Base-by-base conservation (phyloP, 306 rosid species). In the Cucumis melo region DNA sequence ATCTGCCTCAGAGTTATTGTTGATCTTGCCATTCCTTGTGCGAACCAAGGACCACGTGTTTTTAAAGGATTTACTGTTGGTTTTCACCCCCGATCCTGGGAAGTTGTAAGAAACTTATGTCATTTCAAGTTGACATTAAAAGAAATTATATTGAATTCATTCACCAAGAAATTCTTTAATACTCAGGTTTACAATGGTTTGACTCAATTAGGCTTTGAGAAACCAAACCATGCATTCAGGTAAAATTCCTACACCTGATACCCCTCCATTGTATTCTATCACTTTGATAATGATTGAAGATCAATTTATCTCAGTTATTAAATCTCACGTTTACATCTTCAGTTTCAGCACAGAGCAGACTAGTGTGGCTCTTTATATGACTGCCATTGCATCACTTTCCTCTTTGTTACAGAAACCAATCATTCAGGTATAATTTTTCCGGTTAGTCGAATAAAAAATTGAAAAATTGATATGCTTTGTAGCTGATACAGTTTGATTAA, bases 21-120 rank as follows among this genome's bases (percentile, higher is more conserved):
- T 53, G 96, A 94, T 54, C 95, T 94, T 20, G 89, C 97, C 73
- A 83, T 94, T 77, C 84, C 84, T 42, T 94, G 99, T 68, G 92
- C 85, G 84, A 80, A 84, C 63, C 87, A 92, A 46, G 95, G 99
- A 78, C 93, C 93, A 57, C 88, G 83, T 29, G 86, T 92, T 34
- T 94, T 91, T 80, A 86, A 83, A 88, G 99, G 99, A 70, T 90
- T 89, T 84, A 92, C 96, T 57, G 93, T 90, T 83, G 99, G 99
- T 70, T 92, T 94, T 85, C 97, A 94, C 85, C 99, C 97, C 3
- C 84, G 97, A 62, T 84, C 99, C 59, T 94, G 99, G 99, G 99
- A 94, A 81, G 85, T 94, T 83, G 99, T 94, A 85, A 86, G 95
- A 80, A 20, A 78, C 71, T 62, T 75, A 50, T 83, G 76, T 41